phyloP scores from a whole-genome alignment of 768 basidiomycete species.

The Boletus sp. region DNA sequence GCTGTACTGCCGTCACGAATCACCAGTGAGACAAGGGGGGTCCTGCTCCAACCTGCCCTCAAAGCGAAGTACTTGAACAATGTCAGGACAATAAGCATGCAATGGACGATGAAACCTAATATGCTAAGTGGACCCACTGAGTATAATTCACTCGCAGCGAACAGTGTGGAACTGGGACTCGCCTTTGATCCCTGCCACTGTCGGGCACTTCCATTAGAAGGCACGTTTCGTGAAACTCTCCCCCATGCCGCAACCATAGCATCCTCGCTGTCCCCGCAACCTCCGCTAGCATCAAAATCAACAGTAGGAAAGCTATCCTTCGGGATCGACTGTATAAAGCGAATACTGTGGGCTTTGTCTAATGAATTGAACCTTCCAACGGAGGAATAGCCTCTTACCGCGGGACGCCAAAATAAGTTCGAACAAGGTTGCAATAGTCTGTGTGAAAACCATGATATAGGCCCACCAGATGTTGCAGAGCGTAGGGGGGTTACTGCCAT shows the following conservation, averaged over 20 bases:
- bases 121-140: conserved; percentile 4
- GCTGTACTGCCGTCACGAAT: conserved; percentile 14
- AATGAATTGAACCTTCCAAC: background rate
- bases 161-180: background rate
- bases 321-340: conserved; percentile 21
- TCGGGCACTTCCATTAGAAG: background rate
- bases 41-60: conserved; percentile 17
- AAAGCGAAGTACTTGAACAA: conserved; percentile 17
- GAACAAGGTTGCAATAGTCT: conserved; percentile 10
- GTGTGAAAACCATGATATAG: conserved; percentile 5
- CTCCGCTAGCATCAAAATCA: conserved; percentile 4
- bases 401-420: conserved; percentile 19
- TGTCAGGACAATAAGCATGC: conserved; percentile 14
- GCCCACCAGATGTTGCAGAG: conserved; percentile 12
- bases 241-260: background rate
- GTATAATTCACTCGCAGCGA: background rate
- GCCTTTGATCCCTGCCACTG: conserved; percentile 8
- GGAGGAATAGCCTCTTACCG: conserved; percentile 1
- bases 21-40: conserved; percentile 20
- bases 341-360: conserved; percentile 7
- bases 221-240: conserved; percentile 2
- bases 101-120: conserved; percentile 14
- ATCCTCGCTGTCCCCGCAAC: background rate
- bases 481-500: conserved; percentile 8
- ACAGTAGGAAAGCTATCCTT: conserved; percentile 8